A percentile compares a stretch with the other conserved stretches of the same genome.
phyloP scores from a whole-genome alignment of 2,329 filamentous ascomycete species.

The Alternaria burnsii region DNA sequence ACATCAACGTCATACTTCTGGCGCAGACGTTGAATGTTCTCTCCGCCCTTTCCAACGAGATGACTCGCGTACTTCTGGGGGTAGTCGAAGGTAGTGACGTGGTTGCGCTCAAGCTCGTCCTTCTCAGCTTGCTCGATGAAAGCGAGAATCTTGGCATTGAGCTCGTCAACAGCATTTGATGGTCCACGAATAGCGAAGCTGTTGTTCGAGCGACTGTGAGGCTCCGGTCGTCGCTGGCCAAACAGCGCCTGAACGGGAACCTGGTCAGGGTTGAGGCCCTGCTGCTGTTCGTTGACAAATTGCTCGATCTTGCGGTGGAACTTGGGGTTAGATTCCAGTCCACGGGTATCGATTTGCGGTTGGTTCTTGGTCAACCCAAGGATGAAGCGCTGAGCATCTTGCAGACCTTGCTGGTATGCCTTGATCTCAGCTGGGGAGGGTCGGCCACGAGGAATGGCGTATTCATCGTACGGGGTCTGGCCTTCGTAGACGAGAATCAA shows the following conservation, averaged over 20 bases:
- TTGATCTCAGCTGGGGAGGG: conserved; percentile 64
- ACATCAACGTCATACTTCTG: conserved; percentile 79
- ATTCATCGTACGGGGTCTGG: conserved; percentile 60
- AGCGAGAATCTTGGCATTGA: conserved; percentile 75
- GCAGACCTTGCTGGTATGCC: conserved; percentile 65
- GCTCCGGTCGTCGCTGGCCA: conserved; percentile 55
- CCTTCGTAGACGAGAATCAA: conserved; percentile 80
- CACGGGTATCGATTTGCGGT: conserved; percentile 62
- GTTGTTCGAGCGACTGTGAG: conserved; percentile 63
- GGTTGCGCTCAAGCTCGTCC: conserved; percentile 92
- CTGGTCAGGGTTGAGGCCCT: conserved; percentile 56
- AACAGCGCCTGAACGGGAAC: conserved; percentile 67
- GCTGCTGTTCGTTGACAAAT: conserved; percentile 66
- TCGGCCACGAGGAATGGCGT: conserved; percentile 64
- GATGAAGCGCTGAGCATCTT: conserved; percentile 67
- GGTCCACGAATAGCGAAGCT: conserved; percentile 80
- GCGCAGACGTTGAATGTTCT: conserved; percentile 73
- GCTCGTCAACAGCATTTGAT: conserved; percentile 72
- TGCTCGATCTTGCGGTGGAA: conserved; percentile 71
- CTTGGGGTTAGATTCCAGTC: conserved; percentile 64
- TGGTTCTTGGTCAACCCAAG: conserved; percentile 63
- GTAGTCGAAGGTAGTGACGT: conserved; percentile 87
- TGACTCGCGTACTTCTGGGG: conserved; percentile 94
- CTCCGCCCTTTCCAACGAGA: conserved; percentile 72
- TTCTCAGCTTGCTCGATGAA: conserved; percentile 89